Evolutionary conservation across 2,329 filamentous ascomycete genomes (phyloP).

Genomic region (Ilyonectria sp.): DNA sequence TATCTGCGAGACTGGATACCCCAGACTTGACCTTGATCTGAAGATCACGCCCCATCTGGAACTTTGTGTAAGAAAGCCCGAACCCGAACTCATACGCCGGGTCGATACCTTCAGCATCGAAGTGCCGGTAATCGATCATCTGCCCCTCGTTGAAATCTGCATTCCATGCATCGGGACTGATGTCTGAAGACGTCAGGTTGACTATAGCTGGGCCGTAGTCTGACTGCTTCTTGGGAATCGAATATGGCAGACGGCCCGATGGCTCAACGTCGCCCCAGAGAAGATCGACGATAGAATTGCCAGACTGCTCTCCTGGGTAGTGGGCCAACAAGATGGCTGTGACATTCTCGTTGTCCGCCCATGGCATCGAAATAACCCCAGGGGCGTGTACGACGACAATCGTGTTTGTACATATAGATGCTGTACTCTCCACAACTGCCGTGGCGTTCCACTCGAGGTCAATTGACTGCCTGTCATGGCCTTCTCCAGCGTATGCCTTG

Average conservation of each 20-base stretch:
- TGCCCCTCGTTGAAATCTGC: constrained; percentile 67
- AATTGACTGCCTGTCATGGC: constrained; percentile 65
- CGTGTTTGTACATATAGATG: constrained; percentile 62
- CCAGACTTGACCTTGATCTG: constrained; percentile 53
- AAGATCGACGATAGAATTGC: constrained; percentile 72
- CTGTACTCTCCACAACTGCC: constrained; percentile 68
- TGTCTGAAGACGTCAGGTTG: constrained; percentile 61
- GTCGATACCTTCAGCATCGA: constrained; percentile 74
- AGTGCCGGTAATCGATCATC: constrained; percentile 79
- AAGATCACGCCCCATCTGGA: constrained; percentile 70
- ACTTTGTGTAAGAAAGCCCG: constrained; percentile 81
- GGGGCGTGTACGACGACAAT: constrained; percentile 72
- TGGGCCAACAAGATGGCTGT: constrained; percentile 74
- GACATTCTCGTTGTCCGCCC: constrained; percentile 72
- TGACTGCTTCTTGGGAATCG: constrained; percentile 68
- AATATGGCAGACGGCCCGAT: constrained; percentile 72
- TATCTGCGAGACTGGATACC: constrained; percentile 50
- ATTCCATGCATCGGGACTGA: constrained; percentile 63
- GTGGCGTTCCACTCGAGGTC: constrained; percentile 73
- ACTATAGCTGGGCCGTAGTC: constrained; percentile 68
- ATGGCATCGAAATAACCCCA: constrained; percentile 70
- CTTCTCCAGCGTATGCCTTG: constrained; percentile 76
- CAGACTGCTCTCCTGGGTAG: constrained; percentile 73
- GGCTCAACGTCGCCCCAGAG: constrained; percentile 75
- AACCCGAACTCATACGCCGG: constrained; percentile 83